Evolutionary conservation across 352 stramenopile genomes (phyloP), one percentile per base, ranked within the genome.

Genomic region (Thalassiosira hispida): DNA sequence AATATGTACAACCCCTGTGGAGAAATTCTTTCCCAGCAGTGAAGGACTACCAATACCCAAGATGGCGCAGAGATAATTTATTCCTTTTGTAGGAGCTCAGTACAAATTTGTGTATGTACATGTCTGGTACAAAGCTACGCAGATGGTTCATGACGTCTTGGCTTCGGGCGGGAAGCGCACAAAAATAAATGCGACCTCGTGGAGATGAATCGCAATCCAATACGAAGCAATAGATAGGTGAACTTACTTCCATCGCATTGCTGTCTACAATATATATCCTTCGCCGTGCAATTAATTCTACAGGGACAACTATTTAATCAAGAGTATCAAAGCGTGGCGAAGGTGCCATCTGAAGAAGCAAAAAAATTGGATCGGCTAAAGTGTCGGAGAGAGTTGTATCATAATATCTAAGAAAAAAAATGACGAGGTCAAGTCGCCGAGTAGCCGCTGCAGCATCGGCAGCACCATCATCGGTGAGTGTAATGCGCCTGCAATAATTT

Each of bases 391-490:
- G 42, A 51, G 42, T 22, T 22, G 42, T 51, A 12, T 12, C 5
- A 42, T 42, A 55, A 9, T 18, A 59, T 59, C 18, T 59, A n/a
- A 40, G 51, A 18, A 1, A 59, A 18, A 33, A 33, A 59, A 59
- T 59, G 51, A 59, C 20, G 8, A 59, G 51, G 22, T 33, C 51
- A 35, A 59, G 22, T 59, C 51, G 51, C 51, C 33, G 51, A 18
- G n/a, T n/a, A n/a, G n/a, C n/a, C n/a, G 51, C 51, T 11, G 51
- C 51, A 2, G 51, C 51, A 1, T 20, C 51, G 1, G 51, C 51
- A 7, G 51, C 18, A 11, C 2, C 47, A 9, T 14, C 12, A 18
- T 4, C 22, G 5, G 51, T 33, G 51, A 59, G 51, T 29, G 12
- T 8, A 40, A 1, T 35, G 25, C 7, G 12, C 8, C 20, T 38